Percentiles rank a stretch among this genome's conserved stretches.
Conservation (phyloP, 2,329 filamentous ascomycete species). For the Cordyceps cateniannulata region DNA sequence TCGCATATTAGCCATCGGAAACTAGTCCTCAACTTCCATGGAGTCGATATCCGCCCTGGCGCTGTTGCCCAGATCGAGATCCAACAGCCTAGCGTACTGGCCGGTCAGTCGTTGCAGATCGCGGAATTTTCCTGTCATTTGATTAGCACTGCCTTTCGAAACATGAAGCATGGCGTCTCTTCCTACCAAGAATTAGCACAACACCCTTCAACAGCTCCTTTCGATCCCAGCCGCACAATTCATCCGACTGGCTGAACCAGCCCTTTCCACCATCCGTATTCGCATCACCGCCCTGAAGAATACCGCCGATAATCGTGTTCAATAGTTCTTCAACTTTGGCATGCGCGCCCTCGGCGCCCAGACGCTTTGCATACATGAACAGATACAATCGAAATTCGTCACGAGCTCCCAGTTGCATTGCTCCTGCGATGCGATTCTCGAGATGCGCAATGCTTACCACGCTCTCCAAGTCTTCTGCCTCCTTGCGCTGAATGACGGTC, state of each 20-base stretch:
- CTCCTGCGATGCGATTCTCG: conserved; percentile 88
- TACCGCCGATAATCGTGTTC: conserved; percentile 71
- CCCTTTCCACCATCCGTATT: conserved; percentile 42
- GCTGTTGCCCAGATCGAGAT: conserved; percentile 47
- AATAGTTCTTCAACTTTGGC: conserved; percentile 91
- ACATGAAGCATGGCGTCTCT: background rate
- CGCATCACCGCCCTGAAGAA: conserved; percentile 43
- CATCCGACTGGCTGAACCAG: conserved; percentile 61
- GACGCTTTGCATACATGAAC: conserved; percentile 96
- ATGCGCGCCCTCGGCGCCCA: conserved; percentile 82
- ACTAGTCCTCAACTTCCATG: conserved; percentile 35
- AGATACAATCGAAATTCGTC: conserved; percentile 93
- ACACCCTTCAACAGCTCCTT: conserved; percentile 84
- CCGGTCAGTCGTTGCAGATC: conserved; percentile 93
- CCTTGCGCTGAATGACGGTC: conserved; percentile 76
- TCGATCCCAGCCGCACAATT: conserved; percentile 85
- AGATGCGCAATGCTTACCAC: conserved; percentile 89
- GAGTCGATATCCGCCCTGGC: conserved; percentile 33
- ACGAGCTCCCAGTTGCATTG: conserved; percentile 73
- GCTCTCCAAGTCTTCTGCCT: conserved; percentile 87
- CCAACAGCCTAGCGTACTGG: conserved; percentile 81
- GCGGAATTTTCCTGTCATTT: conserved; percentile 72
- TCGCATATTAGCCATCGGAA: background rate
- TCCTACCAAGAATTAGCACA: conserved; percentile 83
- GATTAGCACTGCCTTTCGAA: conserved; percentile 25